phyloP scores from a whole-genome alignment of 768 basidiomycete genomes.

The Dictyophora rubrovolvata region DNA sequence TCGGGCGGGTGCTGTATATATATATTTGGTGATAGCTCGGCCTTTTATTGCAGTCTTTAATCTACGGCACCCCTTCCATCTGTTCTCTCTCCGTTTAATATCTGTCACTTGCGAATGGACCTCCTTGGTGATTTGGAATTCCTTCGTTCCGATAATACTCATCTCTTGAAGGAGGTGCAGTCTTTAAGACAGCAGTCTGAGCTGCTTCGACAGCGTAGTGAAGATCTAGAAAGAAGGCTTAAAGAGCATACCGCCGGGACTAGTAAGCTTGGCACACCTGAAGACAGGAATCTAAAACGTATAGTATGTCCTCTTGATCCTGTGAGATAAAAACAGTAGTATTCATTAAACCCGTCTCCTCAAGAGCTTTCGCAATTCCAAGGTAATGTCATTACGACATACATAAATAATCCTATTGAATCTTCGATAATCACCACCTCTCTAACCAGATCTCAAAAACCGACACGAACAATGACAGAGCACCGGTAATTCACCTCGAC shows the following conservation, averaged over 20 bases:
- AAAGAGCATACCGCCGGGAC: background rate
- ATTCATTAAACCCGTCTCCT: background rate
- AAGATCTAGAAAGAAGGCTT: conserved; percentile 5
- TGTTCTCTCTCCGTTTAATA: background rate
- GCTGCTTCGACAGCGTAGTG: background rate
- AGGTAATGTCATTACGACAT: background rate
- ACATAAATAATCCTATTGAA: no score
- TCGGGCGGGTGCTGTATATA: background rate
- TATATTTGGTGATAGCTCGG: background rate
- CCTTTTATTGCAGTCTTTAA: background rate
- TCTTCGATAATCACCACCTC: background rate
- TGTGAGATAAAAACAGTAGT: background rate
- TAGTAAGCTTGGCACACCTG: no score
- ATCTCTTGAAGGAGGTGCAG: conserved; percentile 3
- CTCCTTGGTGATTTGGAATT: background rate
- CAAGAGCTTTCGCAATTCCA: background rate
- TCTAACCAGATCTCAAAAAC: background rate
- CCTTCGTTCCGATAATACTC: background rate
- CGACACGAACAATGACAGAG: background rate
- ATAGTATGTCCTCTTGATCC: background rate
- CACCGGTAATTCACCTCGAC: background rate
- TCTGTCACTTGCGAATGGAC: background rate
- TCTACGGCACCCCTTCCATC: background rate
- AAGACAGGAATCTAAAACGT: background rate
- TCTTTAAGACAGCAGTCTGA: conserved; percentile 1